Evolutionary conservation across 2,329 filamentous ascomycete genomes (phyloP).

Genomic region (Myriosclerotinia curreyana): DNA sequence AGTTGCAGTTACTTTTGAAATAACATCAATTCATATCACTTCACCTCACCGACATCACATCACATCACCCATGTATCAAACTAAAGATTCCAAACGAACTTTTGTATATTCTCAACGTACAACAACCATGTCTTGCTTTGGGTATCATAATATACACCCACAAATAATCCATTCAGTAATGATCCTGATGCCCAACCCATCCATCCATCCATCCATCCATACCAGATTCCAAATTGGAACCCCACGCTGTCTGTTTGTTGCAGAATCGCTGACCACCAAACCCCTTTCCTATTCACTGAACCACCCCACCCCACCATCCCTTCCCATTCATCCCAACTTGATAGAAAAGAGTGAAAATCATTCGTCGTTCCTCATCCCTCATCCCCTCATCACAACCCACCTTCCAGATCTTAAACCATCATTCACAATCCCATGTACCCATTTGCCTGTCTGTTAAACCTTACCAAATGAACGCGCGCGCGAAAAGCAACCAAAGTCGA

Average conservation of each 20-base stretch:
- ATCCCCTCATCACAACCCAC: slow-evolving; percentile 14
- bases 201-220: slow-evolving; percentile 16
- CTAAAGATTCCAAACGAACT: not conserved
- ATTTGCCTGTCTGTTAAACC: slow-evolving; percentile 3
- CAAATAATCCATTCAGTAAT: slow-evolving; percentile 9
- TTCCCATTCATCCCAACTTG: slow-evolving; percentile 10
- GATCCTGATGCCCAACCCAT: slow-evolving; percentile 4
- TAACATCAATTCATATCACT: too few relatives aligned
- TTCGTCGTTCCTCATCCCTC: slow-evolving; percentile 11
- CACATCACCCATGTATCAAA: not conserved
- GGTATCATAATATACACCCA: slow-evolving; percentile 23
- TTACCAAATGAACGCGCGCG: slow-evolving; percentile 9
- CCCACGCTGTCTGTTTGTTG: not conserved
- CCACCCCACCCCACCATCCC: not conserved
- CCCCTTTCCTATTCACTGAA: slow-evolving; percentile 3
- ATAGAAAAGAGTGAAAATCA: slow-evolving; percentile 16
- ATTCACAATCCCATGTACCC: slow-evolving; percentile 12
- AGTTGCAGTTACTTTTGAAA: too few relatives aligned
- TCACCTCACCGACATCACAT: not conserved
- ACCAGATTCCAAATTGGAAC: slow-evolving; percentile 6
- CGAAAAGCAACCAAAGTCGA: slow-evolving; percentile 17
- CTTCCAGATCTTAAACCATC: slow-evolving; percentile 1
- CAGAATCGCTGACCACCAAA: slow-evolving; percentile 9
- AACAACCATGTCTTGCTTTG: not conserved
- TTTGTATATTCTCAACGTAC: slow-evolving; percentile 3